phyloP scores from a whole-genome alignment of 257 asterid species.

The Solanum sejunctum region DNA sequence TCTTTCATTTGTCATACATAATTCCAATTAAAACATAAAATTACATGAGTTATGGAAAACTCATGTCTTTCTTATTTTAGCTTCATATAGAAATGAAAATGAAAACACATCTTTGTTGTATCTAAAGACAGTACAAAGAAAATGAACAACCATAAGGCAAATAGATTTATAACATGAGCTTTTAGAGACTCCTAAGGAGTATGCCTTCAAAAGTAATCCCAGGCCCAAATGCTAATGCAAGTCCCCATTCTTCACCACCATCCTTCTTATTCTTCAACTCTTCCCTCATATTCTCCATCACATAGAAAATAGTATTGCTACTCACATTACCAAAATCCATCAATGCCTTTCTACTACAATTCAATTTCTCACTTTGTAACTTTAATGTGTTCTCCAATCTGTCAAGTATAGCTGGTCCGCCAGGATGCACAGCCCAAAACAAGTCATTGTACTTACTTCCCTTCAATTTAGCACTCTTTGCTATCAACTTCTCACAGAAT shows the following conservation, averaged over 20 bases:
- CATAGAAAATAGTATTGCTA: slow-evolving; percentile 77
- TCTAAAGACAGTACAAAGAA: not conserved
- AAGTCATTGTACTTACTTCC: slow-evolving; percentile 34
- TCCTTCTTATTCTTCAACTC: slow-evolving; percentile 34
- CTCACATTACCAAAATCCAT: slow-evolving; percentile 88
- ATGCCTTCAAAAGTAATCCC: slow-evolving; percentile 92
- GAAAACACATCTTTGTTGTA: not conserved
- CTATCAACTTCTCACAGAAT: slow-evolving; percentile 53
- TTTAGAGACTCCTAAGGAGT: slow-evolving; percentile 50
- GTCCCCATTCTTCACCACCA: slow-evolving; percentile 68
- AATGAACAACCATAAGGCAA: not conserved
- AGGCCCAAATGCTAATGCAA: slow-evolving; percentile 85
- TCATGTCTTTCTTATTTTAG: not conserved
- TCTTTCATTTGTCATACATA: not conserved
- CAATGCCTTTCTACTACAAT: slow-evolving; percentile 77
- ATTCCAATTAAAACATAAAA: not conserved
- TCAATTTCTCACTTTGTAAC: slow-evolving; percentile 35
- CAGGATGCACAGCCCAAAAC: slow-evolving; percentile 98
- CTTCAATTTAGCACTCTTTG: slow-evolving; percentile 1
- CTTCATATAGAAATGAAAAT: not conserved
- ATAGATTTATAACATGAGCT: not conserved
- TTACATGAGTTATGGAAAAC: not conserved
- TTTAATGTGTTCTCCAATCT: slow-evolving; percentile 47
- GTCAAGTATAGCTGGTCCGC: slow-evolving; percentile 89
- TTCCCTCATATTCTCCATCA: slow-evolving; percentile 75